Conservation (phyloP, 306 rosid species). For the Neltuma alba region DNA sequence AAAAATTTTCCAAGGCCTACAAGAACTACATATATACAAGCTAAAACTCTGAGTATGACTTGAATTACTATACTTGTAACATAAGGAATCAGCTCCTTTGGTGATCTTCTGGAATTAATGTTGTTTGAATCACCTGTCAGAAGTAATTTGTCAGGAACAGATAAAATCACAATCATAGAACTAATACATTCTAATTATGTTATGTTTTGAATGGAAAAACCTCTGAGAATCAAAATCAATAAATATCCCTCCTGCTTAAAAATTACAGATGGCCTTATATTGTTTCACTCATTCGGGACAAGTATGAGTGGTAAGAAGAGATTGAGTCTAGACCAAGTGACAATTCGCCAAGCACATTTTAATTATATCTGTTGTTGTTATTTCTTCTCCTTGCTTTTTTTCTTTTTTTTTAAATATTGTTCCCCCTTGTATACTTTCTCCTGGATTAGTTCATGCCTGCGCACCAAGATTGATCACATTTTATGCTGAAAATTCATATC, state of each 20-base stretch:
- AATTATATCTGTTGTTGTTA: constrained; percentile 18
- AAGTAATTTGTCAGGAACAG: constrained; percentile 40
- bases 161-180: constrained; percentile 25
- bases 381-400: constrained; percentile 2
- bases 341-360: constrained; percentile 16
- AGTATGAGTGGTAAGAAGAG: constrained; percentile 6
- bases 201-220: constrained; percentile 13
- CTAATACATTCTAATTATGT: neutral
- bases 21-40: constrained; percentile 59
- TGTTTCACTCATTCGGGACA: constrained; percentile 12
- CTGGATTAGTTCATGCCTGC: constrained; percentile 22
- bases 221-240: constrained; percentile 15
- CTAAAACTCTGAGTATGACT: constrained; percentile 53
- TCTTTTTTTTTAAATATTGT: neutral
- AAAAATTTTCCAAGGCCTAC: constrained; percentile 52
- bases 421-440: neutral
- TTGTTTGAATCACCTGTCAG: constrained; percentile 57
- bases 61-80: constrained; percentile 48
- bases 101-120: constrained; percentile 48
- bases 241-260: constrained; percentile 18
- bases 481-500: constrained; percentile 17
- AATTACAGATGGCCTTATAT: constrained; percentile 18
- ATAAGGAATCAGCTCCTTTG: constrained; percentile 47
- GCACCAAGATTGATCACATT: constrained; percentile 23
- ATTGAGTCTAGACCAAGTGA: constrained; percentile 30